Evolutionary conservation across 179 eudicot genomes (phyloP).

Genomic region (Spergularia azorica): DNA sequence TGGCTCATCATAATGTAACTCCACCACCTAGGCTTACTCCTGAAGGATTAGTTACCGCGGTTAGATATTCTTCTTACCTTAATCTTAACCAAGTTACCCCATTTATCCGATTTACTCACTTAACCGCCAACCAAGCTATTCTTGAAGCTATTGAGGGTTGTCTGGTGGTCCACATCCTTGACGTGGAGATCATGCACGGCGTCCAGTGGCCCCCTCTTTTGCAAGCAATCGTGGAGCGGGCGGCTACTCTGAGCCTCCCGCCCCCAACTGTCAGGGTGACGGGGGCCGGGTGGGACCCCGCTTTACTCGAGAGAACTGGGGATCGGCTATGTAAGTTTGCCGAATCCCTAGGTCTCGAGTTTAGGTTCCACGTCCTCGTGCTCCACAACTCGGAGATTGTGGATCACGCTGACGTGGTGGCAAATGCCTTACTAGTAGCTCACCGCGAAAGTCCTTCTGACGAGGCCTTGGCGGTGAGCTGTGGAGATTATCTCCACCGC

Average conservation of each 20-base stretch:
- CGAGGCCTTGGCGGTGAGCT: slow-evolving; percentile 71
- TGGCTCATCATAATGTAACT: neutral
- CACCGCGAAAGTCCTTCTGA: slow-evolving; percentile 16
- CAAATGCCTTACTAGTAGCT: slow-evolving; percentile 11
- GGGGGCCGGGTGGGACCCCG: slow-evolving; percentile 52
- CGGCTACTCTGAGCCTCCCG: slow-evolving; percentile 31
- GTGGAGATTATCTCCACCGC: slow-evolving; percentile 65
- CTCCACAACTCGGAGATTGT: slow-evolving; percentile 7
- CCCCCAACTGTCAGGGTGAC: slow-evolving; percentile 61
- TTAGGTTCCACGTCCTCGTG: slow-evolving; percentile 26
- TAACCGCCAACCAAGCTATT: slow-evolving; percentile 93
- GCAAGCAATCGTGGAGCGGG: slow-evolving; percentile 63
- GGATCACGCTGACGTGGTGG: slow-evolving; percentile 26
- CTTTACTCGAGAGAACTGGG: slow-evolving; percentile 56
- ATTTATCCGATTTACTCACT: slow-evolving; percentile 69
- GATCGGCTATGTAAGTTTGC: slow-evolving; percentile 70
- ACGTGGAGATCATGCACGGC: slow-evolving; percentile 87
- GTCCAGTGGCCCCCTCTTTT: slow-evolving; percentile 91
- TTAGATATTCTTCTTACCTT: slow-evolving; percentile 56
- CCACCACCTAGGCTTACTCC: neutral
- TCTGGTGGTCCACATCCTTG: slow-evolving; percentile 60
- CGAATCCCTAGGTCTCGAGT: slow-evolving; percentile 53
- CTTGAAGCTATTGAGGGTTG: slow-evolving; percentile 61
- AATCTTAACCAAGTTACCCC: slow-evolving; percentile 78
- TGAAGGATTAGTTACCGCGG: slow-evolving; percentile 3